These are phyloP conservation scores for Pseudonitzschia pungens DNA, from an alignment of 108 stramenopile genomes.

Conservation along the genomic window DNA sequence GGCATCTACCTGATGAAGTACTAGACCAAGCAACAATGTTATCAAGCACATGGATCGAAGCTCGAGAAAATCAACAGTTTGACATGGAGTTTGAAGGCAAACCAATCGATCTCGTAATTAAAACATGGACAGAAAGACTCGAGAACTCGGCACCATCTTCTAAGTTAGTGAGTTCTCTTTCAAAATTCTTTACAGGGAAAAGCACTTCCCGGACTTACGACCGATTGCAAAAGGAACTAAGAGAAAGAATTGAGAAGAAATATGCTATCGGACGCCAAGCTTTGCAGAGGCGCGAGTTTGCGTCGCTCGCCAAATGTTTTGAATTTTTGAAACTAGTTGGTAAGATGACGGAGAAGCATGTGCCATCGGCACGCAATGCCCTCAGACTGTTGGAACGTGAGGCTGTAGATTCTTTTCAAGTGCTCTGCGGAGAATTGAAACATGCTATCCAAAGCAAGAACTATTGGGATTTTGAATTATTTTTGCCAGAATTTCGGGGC, in stretches of 20 bases:
- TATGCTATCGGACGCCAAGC: slow-evolving; percentile 25
- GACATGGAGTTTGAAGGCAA: slow-evolving; percentile 10
- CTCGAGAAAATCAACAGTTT: slow-evolving; percentile 1
- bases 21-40: not conserved
- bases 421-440: slow-evolving; percentile 31
- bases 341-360: slow-evolving; percentile 28
- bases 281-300: slow-evolving; percentile 35
- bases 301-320: slow-evolving; percentile 33
- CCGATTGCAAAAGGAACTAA: slow-evolving; percentile 6
- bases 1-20: slow-evolving; percentile 12
- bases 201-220: slow-evolving; percentile 24
- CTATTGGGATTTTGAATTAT: slow-evolving; percentile 35
- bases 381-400: slow-evolving; percentile 21
- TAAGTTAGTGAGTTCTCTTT: no score
- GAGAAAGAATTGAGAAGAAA: slow-evolving; percentile 6
- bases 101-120: not conserved
- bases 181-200: not conserved
- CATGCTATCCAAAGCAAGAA: slow-evolving; percentile 24
- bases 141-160: not conserved
- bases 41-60: not conserved
- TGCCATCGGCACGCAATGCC: slow-evolving; percentile 13
- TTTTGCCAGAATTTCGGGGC: slow-evolving; percentile 45
- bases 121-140: not conserved
- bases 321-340: slow-evolving; percentile 34
- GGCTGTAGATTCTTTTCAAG: slow-evolving; percentile 20